Evolutionary conservation across 345 rosid species (phyloP).

Genomic region (Diplotaxis tenuifolia): DNA sequence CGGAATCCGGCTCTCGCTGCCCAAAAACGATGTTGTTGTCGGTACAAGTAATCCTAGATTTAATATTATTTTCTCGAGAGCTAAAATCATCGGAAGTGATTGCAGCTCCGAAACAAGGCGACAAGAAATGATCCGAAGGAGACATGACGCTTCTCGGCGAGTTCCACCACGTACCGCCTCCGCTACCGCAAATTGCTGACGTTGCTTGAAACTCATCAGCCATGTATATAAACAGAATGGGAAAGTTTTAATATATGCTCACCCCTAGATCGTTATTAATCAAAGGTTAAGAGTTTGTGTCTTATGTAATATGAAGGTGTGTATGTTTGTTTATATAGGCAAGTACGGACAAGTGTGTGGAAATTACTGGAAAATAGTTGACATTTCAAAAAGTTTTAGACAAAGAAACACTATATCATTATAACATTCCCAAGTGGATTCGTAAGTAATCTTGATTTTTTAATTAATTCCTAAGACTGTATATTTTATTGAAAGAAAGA

Average conservation of each 20-base stretch:
- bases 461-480: neutral
- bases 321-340: conserved; percentile 35
- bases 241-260: neutral
- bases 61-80: conserved; percentile 25
- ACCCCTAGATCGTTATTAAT: conserved; percentile 1
- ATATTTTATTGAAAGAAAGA: conserved; percentile 20
- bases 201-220: conserved; percentile 38
- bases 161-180: conserved; percentile 38
- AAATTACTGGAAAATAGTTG: conserved; percentile 41
- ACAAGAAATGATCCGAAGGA: conserved; percentile 35
- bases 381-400: conserved; percentile 27
- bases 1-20: conserved; percentile 39
- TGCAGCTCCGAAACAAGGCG: conserved; percentile 35
- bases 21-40: conserved; percentile 36
- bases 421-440: conserved; percentile 18
- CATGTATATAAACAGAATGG: conserved; percentile 23
- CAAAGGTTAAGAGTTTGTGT: conserved; percentile 17
- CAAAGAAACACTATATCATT: conserved; percentile 22
- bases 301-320: conserved; percentile 8
- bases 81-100: conserved; percentile 29
- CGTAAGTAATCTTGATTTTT: neutral
- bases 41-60: conserved; percentile 26
- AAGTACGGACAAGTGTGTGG: conserved; percentile 41
- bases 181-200: conserved; percentile 22
- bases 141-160: conserved; percentile 38